Percentiles rank a stretch among this genome's conserved stretches.
Evolutionary conservation across 2,329 filamentous ascomycete genomes (phyloP).

Genomic region (Pseudocercospora eumusae): DNA sequence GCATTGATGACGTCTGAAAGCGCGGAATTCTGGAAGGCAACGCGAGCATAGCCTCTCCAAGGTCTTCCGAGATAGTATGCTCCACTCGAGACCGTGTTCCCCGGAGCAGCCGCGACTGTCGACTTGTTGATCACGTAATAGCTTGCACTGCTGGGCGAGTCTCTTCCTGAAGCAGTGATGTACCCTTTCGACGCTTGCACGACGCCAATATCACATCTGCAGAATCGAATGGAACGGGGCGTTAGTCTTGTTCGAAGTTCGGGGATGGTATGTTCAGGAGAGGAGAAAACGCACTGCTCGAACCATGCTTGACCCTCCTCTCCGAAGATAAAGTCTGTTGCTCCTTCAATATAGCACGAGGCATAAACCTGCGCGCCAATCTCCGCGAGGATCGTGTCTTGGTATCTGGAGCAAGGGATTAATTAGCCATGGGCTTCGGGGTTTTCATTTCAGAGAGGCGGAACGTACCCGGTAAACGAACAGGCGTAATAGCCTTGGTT

Average conservation of each 20-base stretch:
- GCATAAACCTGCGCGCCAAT: slow-evolving; percentile 59
- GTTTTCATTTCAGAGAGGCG: not conserved
- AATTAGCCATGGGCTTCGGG: not conserved
- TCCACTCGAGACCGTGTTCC: slow-evolving; percentile 43
- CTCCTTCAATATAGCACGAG: slow-evolving; percentile 58
- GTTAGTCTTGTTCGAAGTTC: not conserved
- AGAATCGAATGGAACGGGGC: not conserved
- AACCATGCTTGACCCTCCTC: slow-evolving; percentile 56
- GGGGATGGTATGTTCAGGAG: slow-evolving; percentile 1
- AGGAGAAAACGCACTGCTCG: slow-evolving; percentile 41
- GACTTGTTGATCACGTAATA: slow-evolving; percentile 61
- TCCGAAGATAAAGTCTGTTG: slow-evolving; percentile 63
- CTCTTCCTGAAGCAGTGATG: slow-evolving; percentile 49
- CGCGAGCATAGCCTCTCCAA: slow-evolving; percentile 55
- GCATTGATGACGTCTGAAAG: slow-evolving; percentile 60
- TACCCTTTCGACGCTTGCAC: slow-evolving; percentile 46
- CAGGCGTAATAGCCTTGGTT: slow-evolving; percentile 61
- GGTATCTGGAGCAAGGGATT: slow-evolving; percentile 32
- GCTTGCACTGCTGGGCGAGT: slow-evolving; percentile 43
- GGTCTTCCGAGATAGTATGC: slow-evolving; percentile 56
- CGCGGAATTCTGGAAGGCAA: slow-evolving; percentile 54
- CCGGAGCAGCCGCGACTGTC: slow-evolving; percentile 47
- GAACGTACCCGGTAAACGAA: slow-evolving; percentile 52
- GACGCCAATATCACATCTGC: slow-evolving; percentile 49
- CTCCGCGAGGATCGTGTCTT: slow-evolving; percentile 57